These are phyloP conservation scores for Entomortierella beljakovae DNA, from an alignment of 192 early-diverging fungal genomes.

Conservation along the genomic window DNA sequence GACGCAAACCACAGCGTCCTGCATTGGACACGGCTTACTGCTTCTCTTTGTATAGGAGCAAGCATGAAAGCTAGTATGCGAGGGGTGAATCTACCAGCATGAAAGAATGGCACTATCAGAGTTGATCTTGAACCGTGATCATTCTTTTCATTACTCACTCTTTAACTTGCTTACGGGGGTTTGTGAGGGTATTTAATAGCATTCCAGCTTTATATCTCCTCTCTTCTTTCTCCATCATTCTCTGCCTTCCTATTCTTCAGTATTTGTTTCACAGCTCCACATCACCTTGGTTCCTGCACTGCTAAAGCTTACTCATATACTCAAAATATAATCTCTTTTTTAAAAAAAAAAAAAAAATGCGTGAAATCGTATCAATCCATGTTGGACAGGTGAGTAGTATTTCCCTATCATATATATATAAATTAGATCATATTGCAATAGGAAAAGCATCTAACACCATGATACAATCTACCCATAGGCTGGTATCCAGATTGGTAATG, in stretches of 20 bases:
- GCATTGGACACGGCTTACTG: no score
- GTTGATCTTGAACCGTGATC: not conserved
- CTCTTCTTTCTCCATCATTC: not conserved
- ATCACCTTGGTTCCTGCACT: not conserved
- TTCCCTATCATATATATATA: no score
- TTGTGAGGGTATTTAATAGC: no score
- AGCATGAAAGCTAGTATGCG: no score
- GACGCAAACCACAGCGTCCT: no score
- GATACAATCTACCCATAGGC: constrained; percentile 60
- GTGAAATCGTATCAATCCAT: constrained; percentile 13
- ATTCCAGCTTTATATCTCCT: no score
- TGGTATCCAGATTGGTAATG: constrained; percentile 99
- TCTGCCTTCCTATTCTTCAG: not conserved
- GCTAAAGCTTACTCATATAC: not conserved
- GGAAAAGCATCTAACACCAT: not conserved
- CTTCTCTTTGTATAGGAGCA: no score
- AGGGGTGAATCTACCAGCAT: no score
- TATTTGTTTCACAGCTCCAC: constrained; percentile 1
- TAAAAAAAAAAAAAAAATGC: no score
- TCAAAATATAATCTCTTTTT: not conserved
- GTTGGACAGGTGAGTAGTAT: constrained; percentile 14
- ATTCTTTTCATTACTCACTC: not conserved
- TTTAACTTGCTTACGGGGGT: not conserved
- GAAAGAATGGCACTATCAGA: no score
- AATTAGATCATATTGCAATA: not conserved